Evolutionary conservation across 176 grass and related monocot species (phyloP), one percentile per base, ranked within the genome.

Genomic region (Triticum aestivum): DNA sequence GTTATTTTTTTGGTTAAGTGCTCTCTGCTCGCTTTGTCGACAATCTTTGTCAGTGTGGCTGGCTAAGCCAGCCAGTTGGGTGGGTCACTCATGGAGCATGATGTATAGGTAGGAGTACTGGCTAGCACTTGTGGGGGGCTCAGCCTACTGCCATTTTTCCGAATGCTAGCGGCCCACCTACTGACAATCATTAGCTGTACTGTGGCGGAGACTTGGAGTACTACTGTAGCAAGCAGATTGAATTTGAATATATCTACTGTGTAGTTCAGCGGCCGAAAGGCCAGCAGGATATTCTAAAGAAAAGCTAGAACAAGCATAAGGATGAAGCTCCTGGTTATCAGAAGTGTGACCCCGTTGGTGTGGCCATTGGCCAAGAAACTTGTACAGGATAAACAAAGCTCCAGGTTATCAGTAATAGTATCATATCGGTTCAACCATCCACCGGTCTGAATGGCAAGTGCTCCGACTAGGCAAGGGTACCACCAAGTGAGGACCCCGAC

Each of bases 1-100:
- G 13, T 29, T 62, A 24, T 9, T 4, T 32, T 35, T 69, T 35
- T 69, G 26, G 27, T 64, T 89, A 56, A 80, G 80, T 51, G 27
- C 32, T 86, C 32, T 86, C 45, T 39, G 29, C 32, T 86, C 26
- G 79, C 79, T 86, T 90, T 73, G 84, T 37, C 54, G 17, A 41
- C 34, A 90, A 83, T 78, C 34, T 63, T 65, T 39, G 77, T 26
- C 52, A 3, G 54, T 59, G 54, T 59, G 54, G 54, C 54, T 59
- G 69, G 29, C 29, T 30, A 30, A 30, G 29, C 29, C 29, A 5
- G 17, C 68, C 56, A 58, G 38, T 62, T 8, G 27, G 65, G 56
- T 26, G 41, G 51, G 14, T 9, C 64, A 72, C 34, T 30, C 64
- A 23, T 37, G 45, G 6, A 59, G 73, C 49, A 73, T 83, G 63